These are phyloP conservation scores for Pholiota microspora DNA, from an alignment of 768 basidiomycete genomes.

Conservation along the genomic window DNA sequence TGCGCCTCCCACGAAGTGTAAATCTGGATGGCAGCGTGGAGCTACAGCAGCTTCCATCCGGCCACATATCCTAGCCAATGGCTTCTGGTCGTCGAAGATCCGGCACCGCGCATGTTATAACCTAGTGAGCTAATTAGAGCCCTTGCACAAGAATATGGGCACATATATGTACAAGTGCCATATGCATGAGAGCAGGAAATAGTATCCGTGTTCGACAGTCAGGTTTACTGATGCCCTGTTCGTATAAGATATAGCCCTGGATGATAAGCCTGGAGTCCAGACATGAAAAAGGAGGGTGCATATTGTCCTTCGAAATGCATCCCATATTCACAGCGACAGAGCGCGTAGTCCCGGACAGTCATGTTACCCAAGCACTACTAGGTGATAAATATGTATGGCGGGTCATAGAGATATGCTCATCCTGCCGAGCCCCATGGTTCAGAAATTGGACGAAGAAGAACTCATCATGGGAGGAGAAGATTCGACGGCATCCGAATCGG, in stretches of 20 bases:
- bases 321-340: not conserved
- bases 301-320: not conserved
- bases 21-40: not conserved
- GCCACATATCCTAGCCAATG: not conserved
- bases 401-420: not conserved
- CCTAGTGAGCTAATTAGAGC: not conserved
- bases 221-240: not conserved
- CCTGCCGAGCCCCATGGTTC: not conserved
- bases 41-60: not conserved
- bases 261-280: not conserved
- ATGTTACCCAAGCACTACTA: not conserved
- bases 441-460: not conserved
- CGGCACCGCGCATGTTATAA: not conserved
- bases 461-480: not conserved
- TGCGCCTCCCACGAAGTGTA: not conserved
- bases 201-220: not conserved
- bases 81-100: not conserved
- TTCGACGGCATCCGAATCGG: not conserved
- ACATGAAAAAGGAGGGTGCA: not conserved
- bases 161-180: not conserved
- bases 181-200: not conserved
- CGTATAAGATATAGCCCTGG: not conserved
- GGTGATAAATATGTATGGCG: not conserved
- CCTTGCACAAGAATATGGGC: not conserved
- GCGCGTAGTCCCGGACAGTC: not conserved